A percentile compares a stretch with the other conserved stretches of the same genome.
These are phyloP conservation scores for Alnus glutinosa DNA, from an alignment of 306 rosid species.

Conservation along the genomic window DNA sequence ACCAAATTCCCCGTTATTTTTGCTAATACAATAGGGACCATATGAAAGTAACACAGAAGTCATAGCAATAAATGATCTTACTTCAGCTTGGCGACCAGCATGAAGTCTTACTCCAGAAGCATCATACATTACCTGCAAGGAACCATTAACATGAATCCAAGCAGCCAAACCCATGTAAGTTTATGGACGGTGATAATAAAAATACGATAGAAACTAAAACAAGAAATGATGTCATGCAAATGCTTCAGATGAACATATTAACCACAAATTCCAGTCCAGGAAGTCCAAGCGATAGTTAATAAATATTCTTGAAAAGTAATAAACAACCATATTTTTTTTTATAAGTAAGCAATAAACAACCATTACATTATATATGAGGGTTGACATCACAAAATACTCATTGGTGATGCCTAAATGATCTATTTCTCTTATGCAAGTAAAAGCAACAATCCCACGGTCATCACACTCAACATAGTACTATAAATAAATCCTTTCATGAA, in stretches of 20 bases:
- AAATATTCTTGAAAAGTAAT: neutral
- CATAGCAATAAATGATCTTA: conserved; percentile 33
- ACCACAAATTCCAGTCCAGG: neutral
- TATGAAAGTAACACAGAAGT: neutral
- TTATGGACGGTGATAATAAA: neutral
- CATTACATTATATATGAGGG: neutral
- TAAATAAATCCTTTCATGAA: neutral
- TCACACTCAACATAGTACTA: neutral
- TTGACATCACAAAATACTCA: too few species aligned
- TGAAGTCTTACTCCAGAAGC: conserved; percentile 96
- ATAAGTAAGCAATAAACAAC: neutral
- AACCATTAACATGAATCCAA: neutral
- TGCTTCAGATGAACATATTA: neutral
- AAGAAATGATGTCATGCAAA: neutral
- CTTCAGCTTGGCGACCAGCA: conserved; percentile 98
- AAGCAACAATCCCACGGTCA: neutral
- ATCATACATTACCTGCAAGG: conserved; percentile 89
- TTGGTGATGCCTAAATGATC: too few species aligned
- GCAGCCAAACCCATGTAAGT: neutral
- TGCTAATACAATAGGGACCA: neutral
- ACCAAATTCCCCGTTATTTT: neutral
- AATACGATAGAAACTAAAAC: neutral
- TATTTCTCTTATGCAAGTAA: too few species aligned
- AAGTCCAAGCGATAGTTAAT: neutral
- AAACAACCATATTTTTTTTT: neutral